A percentile compares a stretch with the other conserved stretches of the same genome.
These are phyloP conservation scores for Tetrapisispora taiwanensis DNA, from an alignment of 805 yeast species.

Conservation along the genomic window DNA sequence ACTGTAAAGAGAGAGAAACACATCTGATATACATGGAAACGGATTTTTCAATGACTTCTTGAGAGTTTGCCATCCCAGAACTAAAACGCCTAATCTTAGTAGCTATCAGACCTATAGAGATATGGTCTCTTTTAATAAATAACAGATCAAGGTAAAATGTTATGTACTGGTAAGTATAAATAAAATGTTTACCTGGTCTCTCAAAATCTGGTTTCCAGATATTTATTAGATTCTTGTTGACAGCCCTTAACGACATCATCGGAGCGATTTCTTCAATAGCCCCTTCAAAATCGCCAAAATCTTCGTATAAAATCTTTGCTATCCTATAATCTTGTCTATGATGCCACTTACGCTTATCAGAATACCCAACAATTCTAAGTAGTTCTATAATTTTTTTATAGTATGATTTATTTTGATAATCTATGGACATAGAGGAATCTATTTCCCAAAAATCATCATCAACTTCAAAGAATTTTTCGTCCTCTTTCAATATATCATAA, in stretches of 20 bases:
- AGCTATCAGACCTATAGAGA: constrained; percentile 47
- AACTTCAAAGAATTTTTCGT: constrained; percentile 25
- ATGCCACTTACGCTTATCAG: constrained; percentile 86
- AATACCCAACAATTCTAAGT: constrained; percentile 37
- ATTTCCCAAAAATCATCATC: constrained; percentile 18
- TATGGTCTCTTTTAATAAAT: constrained; percentile 43
- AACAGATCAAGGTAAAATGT: constrained; percentile 51
- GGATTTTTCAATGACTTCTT: constrained; percentile 23
- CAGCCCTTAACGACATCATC: constrained; percentile 55
- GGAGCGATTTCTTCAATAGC: constrained; percentile 58
- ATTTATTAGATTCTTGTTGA: constrained; percentile 60
- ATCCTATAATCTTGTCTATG: constrained; percentile 72
- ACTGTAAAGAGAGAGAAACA: constrained; percentile 10
- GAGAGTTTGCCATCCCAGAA: constrained; percentile 52
- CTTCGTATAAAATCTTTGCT: constrained; percentile 51
- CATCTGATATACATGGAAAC: constrained; percentile 16
- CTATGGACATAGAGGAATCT: constrained; percentile 8
- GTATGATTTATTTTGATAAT: constrained; percentile 24
- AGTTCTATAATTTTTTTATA: constrained; percentile 35
- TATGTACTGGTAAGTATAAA: constrained; percentile 62
- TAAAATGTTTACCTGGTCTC: constrained; percentile 87
- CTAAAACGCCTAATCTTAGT: constrained; percentile 72
- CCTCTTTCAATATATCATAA: constrained; percentile 30
- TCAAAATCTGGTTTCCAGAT: constrained; percentile 94
- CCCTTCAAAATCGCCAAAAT: constrained; percentile 38